phyloP scores from a whole-genome alignment of 1,139 yeast genomes.

The Kurtzmaniella quercitrusa region DNA sequence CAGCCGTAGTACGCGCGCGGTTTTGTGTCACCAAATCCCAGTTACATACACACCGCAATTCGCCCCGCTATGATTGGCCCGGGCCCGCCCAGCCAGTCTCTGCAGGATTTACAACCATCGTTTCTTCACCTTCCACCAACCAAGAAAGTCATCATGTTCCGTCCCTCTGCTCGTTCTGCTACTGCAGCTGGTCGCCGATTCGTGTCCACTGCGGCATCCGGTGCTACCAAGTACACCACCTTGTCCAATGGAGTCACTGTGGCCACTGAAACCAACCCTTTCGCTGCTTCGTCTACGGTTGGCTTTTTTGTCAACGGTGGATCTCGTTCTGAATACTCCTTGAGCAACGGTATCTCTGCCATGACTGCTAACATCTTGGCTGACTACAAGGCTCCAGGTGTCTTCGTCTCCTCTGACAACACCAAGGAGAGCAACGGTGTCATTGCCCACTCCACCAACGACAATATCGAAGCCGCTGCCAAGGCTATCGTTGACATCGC shows the following conservation, averaged over 20 bases:
- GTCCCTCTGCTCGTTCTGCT: conserved; percentile 5
- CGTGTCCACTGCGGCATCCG: conserved; percentile 52
- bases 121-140: neutral
- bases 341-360: conserved; percentile 75
- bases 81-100: neutral
- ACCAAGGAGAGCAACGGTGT: conserved; percentile 53
- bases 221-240: conserved; percentile 62
- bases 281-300: conserved; percentile 53
- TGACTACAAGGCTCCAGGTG: conserved; percentile 37
- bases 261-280: conserved; percentile 61
- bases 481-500: conserved; percentile 31
- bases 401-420: conserved; percentile 40
- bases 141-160: conserved; percentile 2
- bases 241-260: conserved; percentile 69
- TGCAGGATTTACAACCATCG: conserved; percentile 1
- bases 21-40: neutral
- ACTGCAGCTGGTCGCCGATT: conserved; percentile 42
- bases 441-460: conserved; percentile 47
- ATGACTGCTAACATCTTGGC: conserved; percentile 53
- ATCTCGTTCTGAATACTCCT: conserved; percentile 72
- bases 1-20: too few relatives aligned
- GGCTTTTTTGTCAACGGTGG: conserved; percentile 76
- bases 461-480: conserved; percentile 40
- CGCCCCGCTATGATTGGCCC: conserved; percentile 8
- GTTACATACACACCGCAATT: conserved; percentile 3